Base-by-base conservation (phyloP, 331 rosid genomes). In the Acacia concinna region DNA sequence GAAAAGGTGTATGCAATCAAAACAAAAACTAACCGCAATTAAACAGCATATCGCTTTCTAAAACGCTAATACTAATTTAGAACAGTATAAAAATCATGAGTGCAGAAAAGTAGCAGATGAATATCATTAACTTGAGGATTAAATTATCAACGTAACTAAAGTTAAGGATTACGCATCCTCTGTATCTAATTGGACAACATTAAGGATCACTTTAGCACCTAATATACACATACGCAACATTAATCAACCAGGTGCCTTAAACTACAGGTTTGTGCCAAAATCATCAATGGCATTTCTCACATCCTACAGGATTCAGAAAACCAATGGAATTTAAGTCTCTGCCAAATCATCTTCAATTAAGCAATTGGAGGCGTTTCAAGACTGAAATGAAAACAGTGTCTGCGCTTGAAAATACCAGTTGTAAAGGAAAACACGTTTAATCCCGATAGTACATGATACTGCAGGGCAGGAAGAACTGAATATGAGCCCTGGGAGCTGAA, bases 261-360 rank as follows among this genome's bases (percentile, higher is more conserved):
- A n/a, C 35, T 7, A 64, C 10, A 31, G 35, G 31, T 11, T 71
- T 64, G 25, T 8, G 25, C 20, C 31, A 27, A 75, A 23, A 30
- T 38, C 18, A 51, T 34, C 35, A 27, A 38, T 8, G 8, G 30
- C 23, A 10, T 71, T 30, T 71, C 31, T 9, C 43, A 25, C 44
- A 27, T 30, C 72, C 84, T 30, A 25, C 72, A 20, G 14, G 32
- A 74, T 60, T 3, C 65, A 47, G 65, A 32, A 14, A 49, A 74
- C 8, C 63, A 38, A 74, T 11, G 62, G 54, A 49, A 25, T 59
- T 23, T 1, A 51, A 67, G 1, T 51, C 18, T 13, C 20, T 5
- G 38, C 18, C 52, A 56, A 72, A 37, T 12, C 14, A 34, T 57
- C 5, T n/a, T 5, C 0, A 43, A 66, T 44, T 47, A 79, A 62